Percentiles rank a stretch among this genome's conserved stretches.
Evolutionary conservation across 2,329 filamentous ascomycete species (phyloP).

Genomic region (Ophidiomyces ophidiicola): DNA sequence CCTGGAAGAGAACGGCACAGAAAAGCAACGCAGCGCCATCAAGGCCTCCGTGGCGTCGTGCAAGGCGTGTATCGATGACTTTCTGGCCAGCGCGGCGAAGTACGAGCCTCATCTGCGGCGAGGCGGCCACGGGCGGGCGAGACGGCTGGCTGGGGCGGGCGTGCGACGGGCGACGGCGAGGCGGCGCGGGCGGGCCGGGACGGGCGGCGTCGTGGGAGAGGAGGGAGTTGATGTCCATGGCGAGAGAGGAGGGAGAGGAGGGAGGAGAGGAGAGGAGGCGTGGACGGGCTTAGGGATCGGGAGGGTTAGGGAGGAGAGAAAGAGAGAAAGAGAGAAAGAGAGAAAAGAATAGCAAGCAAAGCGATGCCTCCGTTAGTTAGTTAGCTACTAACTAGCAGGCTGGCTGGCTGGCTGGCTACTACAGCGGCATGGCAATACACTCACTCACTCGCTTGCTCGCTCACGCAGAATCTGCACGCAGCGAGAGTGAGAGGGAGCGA

Average conservation of each 20-base stretch:
- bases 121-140: not conserved
- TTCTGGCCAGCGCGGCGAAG: constrained; percentile 1
- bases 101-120: constrained; percentile 3
- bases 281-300: not conserved
- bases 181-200: constrained; percentile 25
- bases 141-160: constrained; percentile 19
- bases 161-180: constrained; percentile 17
- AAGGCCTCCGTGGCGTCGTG: constrained; percentile 1
- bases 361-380: not conserved
- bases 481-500: not conserved
- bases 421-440: too few species aligned
- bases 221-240: constrained; percentile 38
- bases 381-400: not conserved
- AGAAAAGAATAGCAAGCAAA: not conserved
- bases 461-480: too few species aligned
- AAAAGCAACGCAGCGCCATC: constrained; percentile 1
- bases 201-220: constrained; percentile 35
- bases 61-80: constrained; percentile 5
- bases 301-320: not conserved
- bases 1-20: not conserved
- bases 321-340: not conserved
- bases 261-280: not conserved
- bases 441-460: too few species aligned
- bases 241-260: not conserved
- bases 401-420: too few species aligned